Percentiles rank a stretch among this genome's conserved stretches.
Evolutionary conservation across 306 rosid genomes (phyloP).

Genomic region (Hippophae gyantsensis): DNA sequence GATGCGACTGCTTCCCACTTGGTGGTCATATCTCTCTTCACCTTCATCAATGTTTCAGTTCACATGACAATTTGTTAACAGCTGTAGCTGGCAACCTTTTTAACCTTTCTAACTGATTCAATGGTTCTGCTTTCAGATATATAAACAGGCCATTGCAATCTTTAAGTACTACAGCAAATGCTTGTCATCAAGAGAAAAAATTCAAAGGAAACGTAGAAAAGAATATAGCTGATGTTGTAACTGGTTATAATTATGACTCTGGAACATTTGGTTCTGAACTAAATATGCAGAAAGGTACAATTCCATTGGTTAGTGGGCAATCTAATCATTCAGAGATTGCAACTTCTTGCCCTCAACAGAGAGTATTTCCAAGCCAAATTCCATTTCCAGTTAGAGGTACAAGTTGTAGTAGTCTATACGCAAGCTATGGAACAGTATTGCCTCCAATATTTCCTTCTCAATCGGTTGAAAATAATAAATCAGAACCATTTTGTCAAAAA

Average conservation of each 20-base stretch:
- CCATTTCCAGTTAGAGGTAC: slow-evolving; percentile 55
- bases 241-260: slow-evolving; percentile 29
- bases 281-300: slow-evolving; percentile 34
- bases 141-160: slow-evolving; percentile 45
- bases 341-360: slow-evolving; percentile 35
- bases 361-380: slow-evolving; percentile 31
- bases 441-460: slow-evolving; percentile 47
- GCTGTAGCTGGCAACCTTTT: no score
- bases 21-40: no score
- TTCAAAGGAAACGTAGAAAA: slow-evolving; percentile 35
- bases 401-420: slow-evolving; percentile 35
- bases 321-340: slow-evolving; percentile 58
- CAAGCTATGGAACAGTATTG: slow-evolving; percentile 40
- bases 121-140: slow-evolving; percentile 50
- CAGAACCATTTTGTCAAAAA: slow-evolving; percentile 38
- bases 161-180: slow-evolving; percentile 26
- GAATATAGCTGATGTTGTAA: slow-evolving; percentile 16
- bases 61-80: no score
- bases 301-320: slow-evolving; percentile 42
- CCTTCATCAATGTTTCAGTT: no score
- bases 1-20: background rate
- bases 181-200: slow-evolving; percentile 39
- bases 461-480: slow-evolving; percentile 34
- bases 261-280: slow-evolving; percentile 32
- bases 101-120: slow-evolving; percentile 13